Percentiles rank a stretch among this genome's conserved stretches.
Conservation (phyloP, 306 rosid species). For the Lablab purpureus region DNA sequence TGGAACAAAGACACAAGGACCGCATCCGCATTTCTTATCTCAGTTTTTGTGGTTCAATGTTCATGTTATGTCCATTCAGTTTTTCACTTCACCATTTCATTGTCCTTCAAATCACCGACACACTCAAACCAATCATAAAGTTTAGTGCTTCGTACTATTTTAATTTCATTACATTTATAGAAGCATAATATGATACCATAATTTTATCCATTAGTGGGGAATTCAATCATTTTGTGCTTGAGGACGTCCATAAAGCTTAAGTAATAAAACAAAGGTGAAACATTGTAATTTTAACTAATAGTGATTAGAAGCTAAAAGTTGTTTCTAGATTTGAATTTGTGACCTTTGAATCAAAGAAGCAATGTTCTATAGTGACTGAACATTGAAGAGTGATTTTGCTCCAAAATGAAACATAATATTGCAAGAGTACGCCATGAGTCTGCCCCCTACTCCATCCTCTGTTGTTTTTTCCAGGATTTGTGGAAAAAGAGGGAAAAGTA, state of each 20-base stretch:
- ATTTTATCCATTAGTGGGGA: not conserved
- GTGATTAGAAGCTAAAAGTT: not conserved
- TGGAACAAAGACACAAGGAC: not conserved
- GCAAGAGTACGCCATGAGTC: not conserved
- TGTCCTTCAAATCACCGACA: slow-evolving; percentile 16
- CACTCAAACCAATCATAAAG: not conserved
- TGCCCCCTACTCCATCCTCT: not conserved
- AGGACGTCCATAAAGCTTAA: too few relatives aligned
- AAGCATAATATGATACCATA: too few relatives aligned
- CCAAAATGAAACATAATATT: not conserved
- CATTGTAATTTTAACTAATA: not conserved
- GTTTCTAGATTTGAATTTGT: not conserved
- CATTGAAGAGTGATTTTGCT: not conserved
- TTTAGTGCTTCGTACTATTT: not conserved
- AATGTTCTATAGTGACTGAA: not conserved
- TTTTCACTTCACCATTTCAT: not conserved
- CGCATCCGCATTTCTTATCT: not conserved
- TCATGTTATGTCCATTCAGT: not conserved
- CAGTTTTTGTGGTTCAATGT: not conserved
- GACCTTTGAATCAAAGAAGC: not conserved
- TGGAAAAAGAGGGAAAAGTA: not conserved
- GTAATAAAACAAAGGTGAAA: too few relatives aligned
- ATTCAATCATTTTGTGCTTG: too few relatives aligned
- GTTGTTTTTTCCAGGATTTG: not conserved
- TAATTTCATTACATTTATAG: not conserved